phyloP scores from a whole-genome alignment of 345 rosid species.

The Hibiscus tridactylites region DNA sequence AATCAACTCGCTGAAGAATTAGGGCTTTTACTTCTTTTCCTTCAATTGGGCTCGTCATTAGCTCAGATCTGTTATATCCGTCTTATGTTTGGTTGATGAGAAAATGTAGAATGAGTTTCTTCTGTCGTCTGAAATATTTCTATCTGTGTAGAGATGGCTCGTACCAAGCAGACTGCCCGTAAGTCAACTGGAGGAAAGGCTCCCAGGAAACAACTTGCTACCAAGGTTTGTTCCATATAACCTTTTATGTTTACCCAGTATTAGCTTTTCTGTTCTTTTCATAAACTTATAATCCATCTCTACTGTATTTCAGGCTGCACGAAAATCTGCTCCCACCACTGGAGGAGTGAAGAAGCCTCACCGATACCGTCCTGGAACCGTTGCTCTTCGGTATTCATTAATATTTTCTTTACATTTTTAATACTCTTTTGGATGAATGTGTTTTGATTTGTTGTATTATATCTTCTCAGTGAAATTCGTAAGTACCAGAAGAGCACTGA shows the following conservation, averaged over 20 bases:
- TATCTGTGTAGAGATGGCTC: constrained; percentile 48
- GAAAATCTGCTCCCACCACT: constrained; percentile 92
- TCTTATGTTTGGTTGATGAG: neutral
- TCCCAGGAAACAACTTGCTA: constrained; percentile 93
- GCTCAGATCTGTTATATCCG: neutral
- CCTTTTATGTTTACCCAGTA: too few species aligned
- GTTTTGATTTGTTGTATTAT: too few species aligned
- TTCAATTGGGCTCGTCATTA: neutral
- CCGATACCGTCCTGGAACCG: constrained; percentile 91
- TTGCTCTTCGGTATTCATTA: constrained; percentile 65
- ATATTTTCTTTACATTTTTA: neutral
- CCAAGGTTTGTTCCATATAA: constrained; percentile 39
- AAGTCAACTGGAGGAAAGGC: constrained; percentile 97
- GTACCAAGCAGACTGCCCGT: constrained; percentile 95
- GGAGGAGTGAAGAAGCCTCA: constrained; percentile 96
- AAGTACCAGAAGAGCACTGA: constrained; percentile 95
- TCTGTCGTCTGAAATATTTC: neutral
- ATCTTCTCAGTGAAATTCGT: constrained; percentile 54
- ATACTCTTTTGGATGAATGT: neutral
- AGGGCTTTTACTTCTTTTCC: neutral
- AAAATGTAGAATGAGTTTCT: neutral
- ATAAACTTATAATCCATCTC: too few species aligned
- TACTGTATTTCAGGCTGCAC: constrained; percentile 52
- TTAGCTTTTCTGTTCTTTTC: too few species aligned
- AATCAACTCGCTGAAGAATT: neutral